phyloP scores from a whole-genome alignment of 2,329 filamentous ascomycete species.

The Fusarium algeriense region DNA sequence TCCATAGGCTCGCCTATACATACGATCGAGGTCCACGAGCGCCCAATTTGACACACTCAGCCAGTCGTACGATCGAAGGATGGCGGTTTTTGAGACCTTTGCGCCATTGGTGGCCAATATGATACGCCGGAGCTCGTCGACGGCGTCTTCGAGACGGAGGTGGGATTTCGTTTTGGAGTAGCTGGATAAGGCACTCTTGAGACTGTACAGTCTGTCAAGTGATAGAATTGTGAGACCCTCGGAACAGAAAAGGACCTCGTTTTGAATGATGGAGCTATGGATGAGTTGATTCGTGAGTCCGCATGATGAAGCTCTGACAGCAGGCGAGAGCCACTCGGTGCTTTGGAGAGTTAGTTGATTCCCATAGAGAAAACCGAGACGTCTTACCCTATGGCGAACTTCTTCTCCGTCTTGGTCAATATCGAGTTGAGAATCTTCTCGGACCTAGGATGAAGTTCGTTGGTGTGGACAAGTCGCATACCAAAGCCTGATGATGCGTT shows the following conservation, averaged over 20 bases:
- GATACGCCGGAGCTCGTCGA: conserved; percentile 72
- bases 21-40: conserved; percentile 65
- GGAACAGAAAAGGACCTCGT: conserved; percentile 71
- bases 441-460: conserved; percentile 59
- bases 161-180: conserved; percentile 63
- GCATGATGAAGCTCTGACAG: conserved; percentile 57
- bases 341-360: conserved; percentile 45
- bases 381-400: conserved; percentile 56
- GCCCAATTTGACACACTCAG: conserved; percentile 64
- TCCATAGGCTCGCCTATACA: conserved; percentile 69
- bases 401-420: conserved; percentile 66
- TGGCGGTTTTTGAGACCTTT: conserved; percentile 62
- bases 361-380: neutral
- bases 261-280: conserved; percentile 68
- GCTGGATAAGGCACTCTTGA: conserved; percentile 70
- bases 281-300: conserved; percentile 66
- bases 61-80: conserved; percentile 69
- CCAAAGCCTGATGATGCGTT: conserved; percentile 57
- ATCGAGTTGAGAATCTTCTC: conserved; percentile 62
- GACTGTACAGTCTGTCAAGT: conserved; percentile 73
- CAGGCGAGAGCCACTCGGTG: conserved; percentile 58
- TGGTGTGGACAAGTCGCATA: conserved; percentile 64
- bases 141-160: conserved; percentile 68
- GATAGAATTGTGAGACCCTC: conserved; percentile 70
- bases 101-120: conserved; percentile 66